Evolutionary conservation across 1,139 yeast genomes (phyloP).

Genomic region (Taphrina wiesneri): DNA sequence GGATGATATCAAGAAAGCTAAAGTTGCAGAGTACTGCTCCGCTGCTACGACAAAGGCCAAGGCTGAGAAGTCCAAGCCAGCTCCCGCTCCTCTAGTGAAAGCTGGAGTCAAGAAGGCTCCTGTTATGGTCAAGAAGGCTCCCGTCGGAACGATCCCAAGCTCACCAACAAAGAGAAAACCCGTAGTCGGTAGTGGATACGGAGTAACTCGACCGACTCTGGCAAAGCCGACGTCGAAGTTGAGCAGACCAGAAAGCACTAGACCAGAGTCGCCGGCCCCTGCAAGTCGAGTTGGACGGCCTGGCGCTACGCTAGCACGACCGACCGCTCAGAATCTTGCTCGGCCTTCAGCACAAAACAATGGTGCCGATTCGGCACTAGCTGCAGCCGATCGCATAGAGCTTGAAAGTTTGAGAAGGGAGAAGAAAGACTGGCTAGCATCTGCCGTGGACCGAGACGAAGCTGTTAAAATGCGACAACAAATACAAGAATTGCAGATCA

Average conservation of each 20-base stretch:
- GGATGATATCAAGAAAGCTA: conserved; percentile 68
- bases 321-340: conserved; percentile 30
- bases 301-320: conserved; percentile 9
- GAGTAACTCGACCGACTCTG: conserved; percentile 22
- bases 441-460: conserved; percentile 30
- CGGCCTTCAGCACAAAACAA: conserved; percentile 8
- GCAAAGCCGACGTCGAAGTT: conserved; percentile 19
- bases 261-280: conserved; percentile 25
- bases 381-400: conserved; percentile 24
- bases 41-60: conserved; percentile 58
- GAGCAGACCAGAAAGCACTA: conserved; percentile 8
- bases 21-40: conserved; percentile 63
- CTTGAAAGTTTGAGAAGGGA: conserved; percentile 26
- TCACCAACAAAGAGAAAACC: conserved; percentile 24
- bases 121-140: conserved; percentile 14
- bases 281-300: conserved; percentile 18
- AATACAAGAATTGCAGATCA: conserved; percentile 14
- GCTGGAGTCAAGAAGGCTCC: conserved; percentile 7
- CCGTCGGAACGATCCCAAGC: conserved; percentile 1
- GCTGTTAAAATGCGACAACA: background rate
- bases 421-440: conserved; percentile 24
- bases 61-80: conserved; percentile 41
- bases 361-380: background rate
- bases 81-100: conserved; percentile 19
- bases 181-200: conserved; percentile 25